These are phyloP conservation scores for Globisporangium canariense DNA, from an alignment of 352 stramenopile species.

Conservation along the genomic window DNA sequence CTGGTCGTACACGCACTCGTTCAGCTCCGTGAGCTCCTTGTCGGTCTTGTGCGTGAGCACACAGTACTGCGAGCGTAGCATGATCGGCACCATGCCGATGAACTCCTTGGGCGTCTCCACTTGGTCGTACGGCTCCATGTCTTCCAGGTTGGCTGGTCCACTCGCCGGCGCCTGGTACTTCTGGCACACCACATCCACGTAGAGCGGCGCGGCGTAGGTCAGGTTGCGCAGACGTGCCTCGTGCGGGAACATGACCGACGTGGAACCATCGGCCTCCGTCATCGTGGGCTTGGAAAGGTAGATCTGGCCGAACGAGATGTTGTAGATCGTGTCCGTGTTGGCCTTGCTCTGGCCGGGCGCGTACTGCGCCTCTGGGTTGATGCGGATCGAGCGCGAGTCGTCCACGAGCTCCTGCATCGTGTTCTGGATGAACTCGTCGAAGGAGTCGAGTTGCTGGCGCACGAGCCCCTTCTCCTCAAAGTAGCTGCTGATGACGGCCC, in stretches of 20 bases:
- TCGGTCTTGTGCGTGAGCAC: conserved; percentile 92
- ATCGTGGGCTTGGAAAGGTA: conserved; percentile 97
- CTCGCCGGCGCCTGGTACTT: conserved; percentile 71
- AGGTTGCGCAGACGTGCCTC: conserved; percentile 98
- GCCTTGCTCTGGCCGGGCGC: conserved; percentile 91
- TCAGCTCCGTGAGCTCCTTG: conserved; percentile 92
- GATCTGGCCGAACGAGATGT: conserved; percentile 98
- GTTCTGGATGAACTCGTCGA: conserved; percentile 99
- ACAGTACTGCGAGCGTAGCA: conserved; percentile 97
- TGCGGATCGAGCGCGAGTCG: conserved; percentile 95
- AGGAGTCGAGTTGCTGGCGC: conserved; percentile 99
- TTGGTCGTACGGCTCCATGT: conserved; percentile 86
- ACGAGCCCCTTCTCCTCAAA: conserved; percentile 99
- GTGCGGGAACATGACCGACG: conserved; percentile 99
- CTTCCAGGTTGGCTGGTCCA: conserved; percentile 71
- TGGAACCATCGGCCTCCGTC: conserved; percentile 95
- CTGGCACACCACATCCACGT: conserved; percentile 97
- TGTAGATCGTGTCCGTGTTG: conserved; percentile 91
- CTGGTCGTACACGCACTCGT: conserved; percentile 99
- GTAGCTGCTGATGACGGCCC: conserved; percentile 98
- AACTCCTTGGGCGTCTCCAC: conserved; percentile 92
- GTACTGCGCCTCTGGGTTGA: conserved; percentile 97
- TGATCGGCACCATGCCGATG: conserved; percentile 98
- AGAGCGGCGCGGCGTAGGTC: conserved; percentile 98
- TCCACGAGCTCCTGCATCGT: conserved; percentile 99